phyloP scores from a whole-genome alignment of 2,329 filamentous ascomycete genomes.

The Cadophora malorum region DNA sequence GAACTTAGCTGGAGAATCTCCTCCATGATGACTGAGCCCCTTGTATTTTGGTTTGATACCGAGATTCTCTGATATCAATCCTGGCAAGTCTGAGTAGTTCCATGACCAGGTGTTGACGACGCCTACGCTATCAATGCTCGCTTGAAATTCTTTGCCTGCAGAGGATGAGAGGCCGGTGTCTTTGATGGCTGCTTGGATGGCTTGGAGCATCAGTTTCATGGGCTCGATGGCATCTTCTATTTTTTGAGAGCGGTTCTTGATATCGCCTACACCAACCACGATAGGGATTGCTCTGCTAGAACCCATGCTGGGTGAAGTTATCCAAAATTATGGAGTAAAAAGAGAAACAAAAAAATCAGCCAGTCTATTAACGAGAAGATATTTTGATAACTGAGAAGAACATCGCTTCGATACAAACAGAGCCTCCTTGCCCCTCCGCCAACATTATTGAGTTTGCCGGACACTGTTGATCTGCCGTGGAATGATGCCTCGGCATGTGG shows the following conservation, averaged over 20 bases:
- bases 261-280: slow-evolving; percentile 67
- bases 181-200: slow-evolving; percentile 57
- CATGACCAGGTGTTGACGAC: slow-evolving; percentile 71
- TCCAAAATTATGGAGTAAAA: background rate
- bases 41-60: slow-evolving; percentile 55
- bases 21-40: slow-evolving; percentile 63
- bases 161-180: slow-evolving; percentile 52
- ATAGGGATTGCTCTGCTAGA: slow-evolving; percentile 51
- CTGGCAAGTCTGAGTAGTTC: slow-evolving; percentile 66
- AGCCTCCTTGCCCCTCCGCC: background rate
- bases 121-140: slow-evolving; percentile 61
- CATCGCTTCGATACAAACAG: background rate
- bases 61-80: slow-evolving; percentile 57
- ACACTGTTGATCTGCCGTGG: slow-evolving; percentile 9
- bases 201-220: slow-evolving; percentile 61
- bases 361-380: background rate
- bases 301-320: background rate
- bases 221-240: slow-evolving; percentile 64
- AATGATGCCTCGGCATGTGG: slow-evolving; percentile 15
- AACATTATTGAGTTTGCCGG: background rate
- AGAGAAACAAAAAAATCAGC: background rate
- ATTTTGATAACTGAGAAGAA: background rate
- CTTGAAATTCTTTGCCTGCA: slow-evolving; percentile 47
- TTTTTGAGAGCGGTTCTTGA: slow-evolving; percentile 61
- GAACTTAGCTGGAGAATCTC: slow-evolving; percentile 65